Conservation (phyloP, 2,329 filamentous ascomycete genomes). For the Neonectria ditissima region DNA sequence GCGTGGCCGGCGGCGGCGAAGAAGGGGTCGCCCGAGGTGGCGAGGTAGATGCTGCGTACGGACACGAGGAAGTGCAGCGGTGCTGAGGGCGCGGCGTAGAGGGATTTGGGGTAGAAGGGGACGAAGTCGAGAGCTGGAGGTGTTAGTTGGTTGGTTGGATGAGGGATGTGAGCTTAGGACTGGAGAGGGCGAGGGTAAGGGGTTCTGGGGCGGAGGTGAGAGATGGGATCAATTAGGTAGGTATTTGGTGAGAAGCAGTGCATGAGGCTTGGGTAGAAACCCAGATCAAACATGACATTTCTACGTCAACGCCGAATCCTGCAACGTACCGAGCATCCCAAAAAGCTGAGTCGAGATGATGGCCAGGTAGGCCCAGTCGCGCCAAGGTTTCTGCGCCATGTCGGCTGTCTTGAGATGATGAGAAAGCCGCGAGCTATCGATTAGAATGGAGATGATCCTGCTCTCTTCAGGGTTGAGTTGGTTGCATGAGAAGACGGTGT, state of each 20-base stretch:
- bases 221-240: background rate
- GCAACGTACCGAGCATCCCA: constrained; percentile 52
- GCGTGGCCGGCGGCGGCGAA: constrained; percentile 54
- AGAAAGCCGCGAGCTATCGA: background rate
- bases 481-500: background rate
- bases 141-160: constrained; percentile 24
- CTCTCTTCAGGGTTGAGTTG: too few species aligned
- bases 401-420: background rate
- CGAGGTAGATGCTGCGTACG: constrained; percentile 61
- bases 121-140: constrained; percentile 65
- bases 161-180: background rate
- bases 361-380: constrained; percentile 52
- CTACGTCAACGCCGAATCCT: background rate
- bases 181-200: background rate
- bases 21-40: constrained; percentile 65
- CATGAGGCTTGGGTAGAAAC: background rate
- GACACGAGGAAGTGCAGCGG: constrained; percentile 62
- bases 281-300: background rate
- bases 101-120: constrained; percentile 61
- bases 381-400: constrained; percentile 45
- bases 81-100: constrained; percentile 55
- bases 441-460: background rate
- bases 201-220: background rate
- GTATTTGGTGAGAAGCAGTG: background rate
- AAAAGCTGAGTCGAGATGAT: constrained; percentile 50